Conservation (phyloP, 2,329 filamentous ascomycete species). For the Monilinia vaccinii-corymbosi region DNA sequence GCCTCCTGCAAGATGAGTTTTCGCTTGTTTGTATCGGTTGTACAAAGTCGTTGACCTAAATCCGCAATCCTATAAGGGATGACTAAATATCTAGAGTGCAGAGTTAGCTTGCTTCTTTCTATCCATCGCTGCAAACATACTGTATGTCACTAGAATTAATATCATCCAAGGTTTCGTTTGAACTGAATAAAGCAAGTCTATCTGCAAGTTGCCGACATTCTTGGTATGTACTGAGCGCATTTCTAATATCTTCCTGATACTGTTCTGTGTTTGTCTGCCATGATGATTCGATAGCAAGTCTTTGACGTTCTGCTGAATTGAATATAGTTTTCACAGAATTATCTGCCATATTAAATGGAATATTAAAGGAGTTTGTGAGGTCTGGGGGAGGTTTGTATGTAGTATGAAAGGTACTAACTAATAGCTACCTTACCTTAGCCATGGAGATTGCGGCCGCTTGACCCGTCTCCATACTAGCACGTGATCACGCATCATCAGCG, state of each 20-base stretch:
- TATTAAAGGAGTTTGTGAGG: neutral
- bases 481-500: too few species aligned
- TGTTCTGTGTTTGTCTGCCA: slow-evolving; percentile 54
- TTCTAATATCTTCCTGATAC: slow-evolving; percentile 59
- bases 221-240: slow-evolving; percentile 62
- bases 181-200: slow-evolving; percentile 73
- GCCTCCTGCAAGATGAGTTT: slow-evolving; percentile 53
- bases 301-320: slow-evolving; percentile 43
- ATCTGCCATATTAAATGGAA: slow-evolving; percentile 33
- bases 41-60: slow-evolving; percentile 59
- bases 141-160: slow-evolving; percentile 75
- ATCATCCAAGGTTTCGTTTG: slow-evolving; percentile 85
- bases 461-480: too few species aligned
- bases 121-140: slow-evolving; percentile 33
- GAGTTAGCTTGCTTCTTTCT: neutral
- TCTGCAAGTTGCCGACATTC: slow-evolving; percentile 61
- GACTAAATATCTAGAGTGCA: slow-evolving; percentile 54
- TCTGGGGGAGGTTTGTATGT: neutral
- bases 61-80: slow-evolving; percentile 74
- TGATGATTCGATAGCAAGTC: slow-evolving; percentile 50
- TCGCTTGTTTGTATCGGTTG: slow-evolving; percentile 41
- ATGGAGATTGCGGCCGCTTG: neutral
- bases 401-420: neutral
- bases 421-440: too few species aligned
- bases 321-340: slow-evolving; percentile 44